These are phyloP conservation scores for Chernovozyma sophiae-reginae DNA, from an alignment of 1,139 yeast genomes.

Conservation along the genomic window DNA sequence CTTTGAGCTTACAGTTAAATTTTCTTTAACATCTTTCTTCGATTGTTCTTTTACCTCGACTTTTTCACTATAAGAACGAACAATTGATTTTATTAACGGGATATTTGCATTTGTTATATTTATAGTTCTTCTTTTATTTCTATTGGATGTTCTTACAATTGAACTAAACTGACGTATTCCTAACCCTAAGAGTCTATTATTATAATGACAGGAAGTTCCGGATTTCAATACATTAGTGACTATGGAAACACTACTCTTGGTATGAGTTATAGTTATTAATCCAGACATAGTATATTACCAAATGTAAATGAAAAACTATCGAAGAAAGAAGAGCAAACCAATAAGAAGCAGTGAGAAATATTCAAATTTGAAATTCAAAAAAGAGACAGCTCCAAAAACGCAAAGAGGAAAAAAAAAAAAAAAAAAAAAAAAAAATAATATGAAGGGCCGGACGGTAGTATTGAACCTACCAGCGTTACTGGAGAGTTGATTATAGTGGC, in stretches of 20 bases:
- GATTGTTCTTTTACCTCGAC: background rate
- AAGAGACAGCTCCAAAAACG: too few species aligned
- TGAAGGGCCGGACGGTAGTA: too few species aligned
- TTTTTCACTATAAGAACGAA: background rate
- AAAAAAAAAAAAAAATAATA: too few species aligned
- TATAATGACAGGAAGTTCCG: background rate
- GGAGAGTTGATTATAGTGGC: too few species aligned
- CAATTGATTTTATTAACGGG: slow-evolving; percentile 1
- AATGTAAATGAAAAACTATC: too few species aligned
- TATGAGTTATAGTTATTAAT: background rate
- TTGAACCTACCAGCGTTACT: too few species aligned
- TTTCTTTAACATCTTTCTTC: background rate
- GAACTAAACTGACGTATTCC: background rate
- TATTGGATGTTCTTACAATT: background rate
- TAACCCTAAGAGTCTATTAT: background rate
- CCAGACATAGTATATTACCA: too few species aligned
- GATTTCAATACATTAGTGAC: background rate
- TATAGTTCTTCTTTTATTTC: background rate
- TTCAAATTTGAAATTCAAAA: too few species aligned
- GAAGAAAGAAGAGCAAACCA: background rate
- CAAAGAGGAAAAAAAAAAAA: too few species aligned
- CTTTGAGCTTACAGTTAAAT: background rate
- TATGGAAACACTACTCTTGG: background rate
- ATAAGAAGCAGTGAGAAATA: background rate
- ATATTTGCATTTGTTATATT: background rate